Conservation (phyloP, 805 yeast genomes). For the Zygotorulaspora florentina region DNA sequence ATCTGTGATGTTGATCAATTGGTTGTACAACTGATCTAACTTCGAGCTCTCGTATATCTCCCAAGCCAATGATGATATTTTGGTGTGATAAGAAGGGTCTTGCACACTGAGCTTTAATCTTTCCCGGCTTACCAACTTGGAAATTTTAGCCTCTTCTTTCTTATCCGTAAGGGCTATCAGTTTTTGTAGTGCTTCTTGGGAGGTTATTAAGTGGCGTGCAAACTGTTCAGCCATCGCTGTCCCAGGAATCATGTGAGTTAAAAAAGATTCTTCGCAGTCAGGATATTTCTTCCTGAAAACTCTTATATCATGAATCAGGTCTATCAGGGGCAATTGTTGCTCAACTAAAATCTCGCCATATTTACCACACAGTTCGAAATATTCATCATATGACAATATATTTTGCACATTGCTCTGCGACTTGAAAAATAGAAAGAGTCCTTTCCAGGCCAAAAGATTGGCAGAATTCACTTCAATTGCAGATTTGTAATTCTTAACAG, state of each 20-base stretch:
- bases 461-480: slow-evolving; percentile 51
- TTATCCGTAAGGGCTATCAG: slow-evolving; percentile 40
- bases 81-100: slow-evolving; percentile 40
- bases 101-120: slow-evolving; percentile 46
- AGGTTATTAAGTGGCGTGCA: slow-evolving; percentile 45
- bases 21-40: slow-evolving; percentile 50
- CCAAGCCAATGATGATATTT: slow-evolving; percentile 41
- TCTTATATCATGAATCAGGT: slow-evolving; percentile 45
- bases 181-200: slow-evolving; percentile 42
- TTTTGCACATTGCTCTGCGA: slow-evolving; percentile 34
- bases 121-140: slow-evolving; percentile 42
- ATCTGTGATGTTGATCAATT: slow-evolving; percentile 52
- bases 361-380: slow-evolving; percentile 44
- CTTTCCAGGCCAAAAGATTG: slow-evolving; percentile 75
- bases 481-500: slow-evolving; percentile 36
- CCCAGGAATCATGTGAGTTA: slow-evolving; percentile 53
- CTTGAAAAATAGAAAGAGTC: slow-evolving; percentile 48
- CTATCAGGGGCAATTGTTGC: slow-evolving; percentile 45
- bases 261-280: slow-evolving; percentile 44
- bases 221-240: slow-evolving; percentile 49
- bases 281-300: slow-evolving; percentile 41
- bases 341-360: slow-evolving; percentile 41
- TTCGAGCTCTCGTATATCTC: slow-evolving; percentile 46
- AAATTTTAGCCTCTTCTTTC: slow-evolving; percentile 41
- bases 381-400: slow-evolving; percentile 37